Evolutionary conservation across 768 basidiomycete genomes (phyloP).

Genomic region (Amanita muscaria): DNA sequence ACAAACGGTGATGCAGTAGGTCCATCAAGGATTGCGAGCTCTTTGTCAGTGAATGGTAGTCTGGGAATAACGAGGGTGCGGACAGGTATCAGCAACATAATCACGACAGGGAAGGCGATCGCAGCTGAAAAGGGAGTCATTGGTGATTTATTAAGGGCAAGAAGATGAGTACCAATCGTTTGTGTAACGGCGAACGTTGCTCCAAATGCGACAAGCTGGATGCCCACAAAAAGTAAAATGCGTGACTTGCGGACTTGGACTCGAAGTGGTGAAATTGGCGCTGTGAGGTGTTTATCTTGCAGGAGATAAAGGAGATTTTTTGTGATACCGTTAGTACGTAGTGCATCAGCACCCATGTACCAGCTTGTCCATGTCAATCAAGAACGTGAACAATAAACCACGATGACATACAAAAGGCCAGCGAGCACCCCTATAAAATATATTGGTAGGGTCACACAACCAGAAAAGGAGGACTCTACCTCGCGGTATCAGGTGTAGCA

Average conservation of each 20-base stretch:
- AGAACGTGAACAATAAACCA: neutral
- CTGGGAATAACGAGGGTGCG: slow-evolving; percentile 64
- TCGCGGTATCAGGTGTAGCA: slow-evolving; percentile 72
- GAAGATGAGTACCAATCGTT: slow-evolving; percentile 54
- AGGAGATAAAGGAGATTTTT: slow-evolving; percentile 73
- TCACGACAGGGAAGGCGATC: slow-evolving; percentile 86
- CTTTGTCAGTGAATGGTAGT: slow-evolving; percentile 67
- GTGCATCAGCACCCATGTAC: slow-evolving; percentile 87
- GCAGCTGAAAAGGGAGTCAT: slow-evolving; percentile 42
- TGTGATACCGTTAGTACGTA: slow-evolving; percentile 77
- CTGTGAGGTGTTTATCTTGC: slow-evolving; percentile 57
- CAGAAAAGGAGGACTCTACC: slow-evolving; percentile 23
- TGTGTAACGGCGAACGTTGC: slow-evolving; percentile 88
- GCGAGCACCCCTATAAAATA: slow-evolving; percentile 52
- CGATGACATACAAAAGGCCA: slow-evolving; percentile 67
- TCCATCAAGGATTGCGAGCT: slow-evolving; percentile 79
- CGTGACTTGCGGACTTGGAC: slow-evolving; percentile 69
- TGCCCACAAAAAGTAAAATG: slow-evolving; percentile 57
- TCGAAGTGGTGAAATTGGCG: slow-evolving; percentile 59
- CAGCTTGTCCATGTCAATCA: slow-evolving; percentile 38
- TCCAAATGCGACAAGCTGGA: slow-evolving; percentile 80
- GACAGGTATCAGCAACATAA: slow-evolving; percentile 74
- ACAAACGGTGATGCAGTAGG: slow-evolving; percentile 85
- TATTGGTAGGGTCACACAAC: neutral
- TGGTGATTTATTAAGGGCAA: neutral